phyloP scores from a whole-genome alignment of 2,329 filamentous ascomycete species.

The Neodidymelliopsis sp. region DNA sequence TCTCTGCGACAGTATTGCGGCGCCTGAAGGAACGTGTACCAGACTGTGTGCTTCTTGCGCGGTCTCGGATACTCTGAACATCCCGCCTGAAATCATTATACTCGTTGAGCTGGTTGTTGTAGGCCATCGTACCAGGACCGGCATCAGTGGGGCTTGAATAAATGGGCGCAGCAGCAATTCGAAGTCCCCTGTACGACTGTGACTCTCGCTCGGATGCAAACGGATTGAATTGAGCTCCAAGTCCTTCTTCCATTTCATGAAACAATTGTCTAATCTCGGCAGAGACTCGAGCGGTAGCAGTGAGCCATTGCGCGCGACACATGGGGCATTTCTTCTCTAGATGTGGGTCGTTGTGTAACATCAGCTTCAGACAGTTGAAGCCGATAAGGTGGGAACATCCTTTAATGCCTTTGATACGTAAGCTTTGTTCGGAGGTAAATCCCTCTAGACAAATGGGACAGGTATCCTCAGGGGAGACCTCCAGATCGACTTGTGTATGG shows the following conservation, averaged over 20 bases:
- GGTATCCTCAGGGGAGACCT: constrained; percentile 7
- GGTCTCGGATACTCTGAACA: not conserved
- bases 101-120: not conserved
- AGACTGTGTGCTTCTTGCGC: not conserved
- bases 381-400: constrained; percentile 30
- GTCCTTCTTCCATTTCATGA: too few relatives aligned
- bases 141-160: not conserved
- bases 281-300: not conserved
- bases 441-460: constrained; percentile 33
- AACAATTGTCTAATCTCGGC: too few relatives aligned
- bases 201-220: too few relatives aligned
- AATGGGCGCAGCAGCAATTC: too few relatives aligned
- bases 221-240: too few relatives aligned
- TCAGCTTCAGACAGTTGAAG: constrained; percentile 15
- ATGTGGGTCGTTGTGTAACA: constrained; percentile 13
- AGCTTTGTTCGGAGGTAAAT: constrained; percentile 12
- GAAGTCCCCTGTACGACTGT: too few relatives aligned
- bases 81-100: not conserved
- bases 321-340: constrained; percentile 30
- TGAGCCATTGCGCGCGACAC: constrained; percentile 34
- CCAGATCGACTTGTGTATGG: constrained; percentile 1
- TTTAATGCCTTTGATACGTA: constrained; percentile 21
- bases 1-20: not conserved
- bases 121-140: not conserved
- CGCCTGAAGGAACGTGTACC: not conserved